Conservation (phyloP, 2,329 filamentous ascomycete genomes). For the Diplodia intermedia region DNA sequence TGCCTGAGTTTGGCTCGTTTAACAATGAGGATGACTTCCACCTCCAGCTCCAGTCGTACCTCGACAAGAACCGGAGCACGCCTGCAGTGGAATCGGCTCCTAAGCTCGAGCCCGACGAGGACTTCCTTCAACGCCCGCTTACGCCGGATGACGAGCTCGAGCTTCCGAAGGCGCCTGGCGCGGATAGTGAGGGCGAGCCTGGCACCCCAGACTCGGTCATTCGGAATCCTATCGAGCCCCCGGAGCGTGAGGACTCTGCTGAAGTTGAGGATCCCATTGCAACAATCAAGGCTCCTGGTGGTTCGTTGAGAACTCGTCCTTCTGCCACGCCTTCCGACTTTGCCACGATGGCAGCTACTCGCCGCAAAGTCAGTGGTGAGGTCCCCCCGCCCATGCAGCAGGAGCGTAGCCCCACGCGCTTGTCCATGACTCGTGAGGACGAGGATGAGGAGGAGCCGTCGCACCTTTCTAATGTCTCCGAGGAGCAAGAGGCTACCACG, state of each 20-base stretch:
- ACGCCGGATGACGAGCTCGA: constrained; percentile 50
- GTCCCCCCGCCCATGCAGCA: constrained; percentile 53
- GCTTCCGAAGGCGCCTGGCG: constrained; percentile 61
- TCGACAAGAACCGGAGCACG: constrained; percentile 49
- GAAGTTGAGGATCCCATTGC: constrained; percentile 77
- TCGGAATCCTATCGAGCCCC: constrained; percentile 68
- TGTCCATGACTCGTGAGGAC: constrained; percentile 41
- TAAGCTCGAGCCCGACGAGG: constrained; percentile 49
- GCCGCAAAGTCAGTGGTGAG: constrained; percentile 83
- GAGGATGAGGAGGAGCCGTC: constrained; percentile 28
- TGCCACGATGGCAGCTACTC: constrained; percentile 81
- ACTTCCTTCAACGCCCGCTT: constrained; percentile 57
- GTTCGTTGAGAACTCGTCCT: constrained; percentile 85
- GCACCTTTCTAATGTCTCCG: constrained; percentile 21
- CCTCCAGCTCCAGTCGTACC: constrained; percentile 61
- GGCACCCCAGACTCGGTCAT: constrained; percentile 90
- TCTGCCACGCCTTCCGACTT: constrained; percentile 88
- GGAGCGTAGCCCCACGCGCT: constrained; percentile 47
- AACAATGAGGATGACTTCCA: constrained; percentile 60
- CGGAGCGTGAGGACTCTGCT: constrained; percentile 48
- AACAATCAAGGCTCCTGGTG: constrained; percentile 87
- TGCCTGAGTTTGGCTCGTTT: constrained; percentile 59
- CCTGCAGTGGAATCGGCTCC: constrained; percentile 39
- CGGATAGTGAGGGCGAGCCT: constrained; percentile 62
- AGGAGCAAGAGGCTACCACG: constrained; percentile 42